A percentile compares a stretch with the other conserved stretches of the same genome.
phyloP scores from a whole-genome alignment of 768 basidiomycete species.

The Lactarius vividus region DNA sequence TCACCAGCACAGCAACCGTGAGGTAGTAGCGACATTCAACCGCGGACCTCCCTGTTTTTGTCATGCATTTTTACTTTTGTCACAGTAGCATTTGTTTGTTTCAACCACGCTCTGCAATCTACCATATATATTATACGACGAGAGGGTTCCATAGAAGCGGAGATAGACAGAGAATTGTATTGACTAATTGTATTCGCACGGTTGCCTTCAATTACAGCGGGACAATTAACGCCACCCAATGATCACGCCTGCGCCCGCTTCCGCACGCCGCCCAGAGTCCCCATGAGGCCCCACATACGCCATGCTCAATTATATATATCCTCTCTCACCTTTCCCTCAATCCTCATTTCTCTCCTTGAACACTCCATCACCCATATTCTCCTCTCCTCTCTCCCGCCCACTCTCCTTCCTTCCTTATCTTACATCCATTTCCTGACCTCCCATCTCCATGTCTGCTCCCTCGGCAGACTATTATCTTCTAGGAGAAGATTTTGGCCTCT shows the following conservation, averaged over 20 bases:
- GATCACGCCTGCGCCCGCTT: neutral
- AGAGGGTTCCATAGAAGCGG: neutral
- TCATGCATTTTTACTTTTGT: neutral
- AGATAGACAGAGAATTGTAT: neutral
- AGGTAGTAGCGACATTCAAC: neutral
- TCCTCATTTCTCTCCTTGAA: neutral
- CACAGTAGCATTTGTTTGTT: neutral
- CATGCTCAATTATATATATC: constrained; percentile 17
- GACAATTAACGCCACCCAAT: constrained; percentile 2
- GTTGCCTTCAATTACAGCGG: neutral
- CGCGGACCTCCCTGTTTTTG: neutral
- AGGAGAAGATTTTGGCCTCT: constrained; percentile 8
- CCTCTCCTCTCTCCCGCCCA: neutral
- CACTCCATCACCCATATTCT: neutral
- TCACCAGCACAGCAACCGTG: neutral
- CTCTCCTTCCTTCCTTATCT: neutral
- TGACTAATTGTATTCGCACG: neutral
- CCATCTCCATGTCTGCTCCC: constrained; percentile 10
- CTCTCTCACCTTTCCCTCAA: constrained; percentile 5
- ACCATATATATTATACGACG: neutral
- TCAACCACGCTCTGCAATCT: neutral
- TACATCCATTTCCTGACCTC: neutral
- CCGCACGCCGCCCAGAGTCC: neutral
- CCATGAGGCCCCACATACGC: neutral
- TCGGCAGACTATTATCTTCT: constrained; percentile 7